A percentile compares a stretch with the other conserved stretches of the same genome.
Conservation (phyloP, 306 rosid genomes). For the Styphnolobium japonicum region DNA sequence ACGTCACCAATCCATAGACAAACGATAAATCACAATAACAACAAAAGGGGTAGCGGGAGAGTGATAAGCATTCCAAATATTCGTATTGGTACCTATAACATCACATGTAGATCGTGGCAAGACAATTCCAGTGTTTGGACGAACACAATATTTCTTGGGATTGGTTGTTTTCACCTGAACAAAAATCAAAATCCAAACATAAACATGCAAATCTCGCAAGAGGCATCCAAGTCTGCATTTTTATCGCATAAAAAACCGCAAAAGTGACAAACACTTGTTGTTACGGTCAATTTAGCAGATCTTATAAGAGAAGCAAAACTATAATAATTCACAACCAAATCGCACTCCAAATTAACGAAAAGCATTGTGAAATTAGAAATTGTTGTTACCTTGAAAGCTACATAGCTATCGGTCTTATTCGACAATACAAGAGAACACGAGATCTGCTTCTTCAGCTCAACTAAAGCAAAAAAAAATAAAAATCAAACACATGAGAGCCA, state of each 20-base stretch:
- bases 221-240: background rate
- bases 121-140: conserved; percentile 94
- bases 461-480: conserved; percentile 25
- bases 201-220: conserved; percentile 12
- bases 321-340: background rate
- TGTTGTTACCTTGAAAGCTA: conserved; percentile 79
- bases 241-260: background rate
- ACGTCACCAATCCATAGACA: background rate
- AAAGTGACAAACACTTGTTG: background rate
- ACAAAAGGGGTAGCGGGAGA: too few relatives aligned
- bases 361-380: background rate
- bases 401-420: conserved; percentile 84
- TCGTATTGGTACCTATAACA: conserved; percentile 61
- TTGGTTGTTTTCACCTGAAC: conserved; percentile 92
- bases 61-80: background rate
- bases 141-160: conserved; percentile 97
- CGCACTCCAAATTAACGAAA: background rate
- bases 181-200: conserved; percentile 17
- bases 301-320: background rate
- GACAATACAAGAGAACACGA: conserved; percentile 86
- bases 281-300: conserved; percentile 14
- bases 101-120: conserved; percentile 85
- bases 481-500: background rate
- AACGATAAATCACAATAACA: background rate
- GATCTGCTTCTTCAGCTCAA: conserved; percentile 99